Evolutionary conservation across 345 rosid genomes (phyloP).

Genomic region (Salix viminalis): DNA sequence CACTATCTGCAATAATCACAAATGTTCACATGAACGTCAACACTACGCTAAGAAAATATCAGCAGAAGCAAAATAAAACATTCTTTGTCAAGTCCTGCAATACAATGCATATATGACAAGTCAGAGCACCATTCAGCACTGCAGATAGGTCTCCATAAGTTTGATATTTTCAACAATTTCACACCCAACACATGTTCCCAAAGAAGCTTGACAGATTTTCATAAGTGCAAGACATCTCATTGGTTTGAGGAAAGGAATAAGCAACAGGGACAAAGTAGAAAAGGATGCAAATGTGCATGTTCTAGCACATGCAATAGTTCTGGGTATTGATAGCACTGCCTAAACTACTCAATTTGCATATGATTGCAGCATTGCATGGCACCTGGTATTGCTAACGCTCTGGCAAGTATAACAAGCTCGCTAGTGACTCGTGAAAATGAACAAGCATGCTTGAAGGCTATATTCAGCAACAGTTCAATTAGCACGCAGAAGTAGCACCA

Average conservation of each 20-base stretch:
- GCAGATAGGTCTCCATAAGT: no score
- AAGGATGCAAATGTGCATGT: neutral
- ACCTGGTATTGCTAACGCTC: neutral
- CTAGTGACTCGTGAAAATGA: neutral
- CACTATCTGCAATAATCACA: constrained; percentile 61
- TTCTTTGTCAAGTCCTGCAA: no score
- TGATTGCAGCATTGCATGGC: neutral
- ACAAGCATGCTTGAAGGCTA: neutral
- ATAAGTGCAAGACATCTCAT: neutral
- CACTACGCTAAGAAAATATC: no score
- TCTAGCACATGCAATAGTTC: neutral
- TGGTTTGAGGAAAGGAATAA: neutral
- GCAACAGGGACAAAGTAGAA: neutral
- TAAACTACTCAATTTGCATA: constrained; percentile 1
- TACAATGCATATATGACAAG: no score
- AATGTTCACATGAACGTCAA: no score
- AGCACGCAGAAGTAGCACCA: neutral
- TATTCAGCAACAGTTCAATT: neutral
- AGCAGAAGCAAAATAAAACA: no score
- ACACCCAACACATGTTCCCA: no score
- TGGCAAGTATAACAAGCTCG: neutral
- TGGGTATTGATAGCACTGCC: neutral
- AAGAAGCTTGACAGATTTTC: no score
- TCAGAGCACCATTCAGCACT: no score
- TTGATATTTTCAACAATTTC: no score